Conservation (phyloP, 2,329 filamentous ascomycete species). For the Neophaeococcomyces mojaviensis region DNA sequence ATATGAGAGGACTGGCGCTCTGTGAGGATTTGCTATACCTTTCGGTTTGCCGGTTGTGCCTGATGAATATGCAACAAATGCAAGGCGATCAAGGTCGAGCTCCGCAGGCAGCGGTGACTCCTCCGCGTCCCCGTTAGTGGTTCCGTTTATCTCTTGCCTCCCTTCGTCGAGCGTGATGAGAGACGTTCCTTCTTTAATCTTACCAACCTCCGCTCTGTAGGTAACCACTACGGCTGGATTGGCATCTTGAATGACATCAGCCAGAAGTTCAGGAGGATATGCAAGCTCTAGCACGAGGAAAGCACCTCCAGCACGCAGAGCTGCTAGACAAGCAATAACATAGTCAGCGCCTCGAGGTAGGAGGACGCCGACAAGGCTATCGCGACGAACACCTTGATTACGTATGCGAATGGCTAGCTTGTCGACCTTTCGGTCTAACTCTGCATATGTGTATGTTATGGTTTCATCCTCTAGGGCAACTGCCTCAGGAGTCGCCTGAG, state of each 20-base stretch:
- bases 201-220: conserved; percentile 54
- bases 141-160: background rate
- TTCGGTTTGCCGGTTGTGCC: conserved; percentile 74
- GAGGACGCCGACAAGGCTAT: conserved; percentile 67
- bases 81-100: conserved; percentile 63
- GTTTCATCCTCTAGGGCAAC: conserved; percentile 65
- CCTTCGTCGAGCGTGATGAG: conserved; percentile 57
- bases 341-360: conserved; percentile 70
- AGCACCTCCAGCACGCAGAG: conserved; percentile 69
- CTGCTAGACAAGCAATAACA: conserved; percentile 69
- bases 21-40: conserved; percentile 72
- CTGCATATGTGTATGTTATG: conserved; percentile 60
- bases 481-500: conserved; percentile 58
- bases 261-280: conserved; percentile 65
- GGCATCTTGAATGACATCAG: conserved; percentile 71
- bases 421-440: conserved; percentile 62
- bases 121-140: conserved; percentile 35
- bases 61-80: conserved; percentile 75
- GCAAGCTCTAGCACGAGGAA: conserved; percentile 75
- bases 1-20: conserved; percentile 66
- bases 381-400: conserved; percentile 60
- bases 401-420: conserved; percentile 59
- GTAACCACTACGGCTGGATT: conserved; percentile 65
- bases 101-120: conserved; percentile 50
- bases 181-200: conserved; percentile 57